Evolutionary conservation across 371 early-diverging fungal species (phyloP).

Genomic region (Umbelopsis sp.): DNA sequence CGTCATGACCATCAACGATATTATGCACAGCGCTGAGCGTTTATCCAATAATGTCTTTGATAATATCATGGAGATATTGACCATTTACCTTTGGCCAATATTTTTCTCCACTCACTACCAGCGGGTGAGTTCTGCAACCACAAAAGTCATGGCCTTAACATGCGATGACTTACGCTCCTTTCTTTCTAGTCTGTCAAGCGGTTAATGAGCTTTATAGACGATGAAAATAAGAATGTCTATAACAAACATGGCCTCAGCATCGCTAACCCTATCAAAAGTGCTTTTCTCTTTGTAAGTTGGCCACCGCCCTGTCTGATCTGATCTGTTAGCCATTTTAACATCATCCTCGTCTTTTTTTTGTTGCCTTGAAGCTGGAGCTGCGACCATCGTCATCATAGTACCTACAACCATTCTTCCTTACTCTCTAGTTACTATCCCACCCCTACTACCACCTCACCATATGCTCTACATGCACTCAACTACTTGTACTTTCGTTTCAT

Average conservation of each 20-base stretch:
- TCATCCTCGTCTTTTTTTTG: no score
- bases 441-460: neutral
- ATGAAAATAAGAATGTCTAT: constrained; percentile 44
- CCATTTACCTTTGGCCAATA: constrained; percentile 51
- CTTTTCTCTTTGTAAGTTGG: constrained; percentile 53
- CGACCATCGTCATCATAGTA: no score
- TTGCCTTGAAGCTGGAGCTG: neutral
- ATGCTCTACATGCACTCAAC: neutral
- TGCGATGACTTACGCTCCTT: no score
- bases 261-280: constrained; percentile 48
- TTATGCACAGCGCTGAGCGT: constrained; percentile 46
- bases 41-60: constrained; percentile 45
- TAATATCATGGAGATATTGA: constrained; percentile 50
- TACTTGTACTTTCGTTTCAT: no score
- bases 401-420: no score
- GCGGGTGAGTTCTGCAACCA: constrained; percentile 31
- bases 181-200: constrained; percentile 36
- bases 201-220: constrained; percentile 42
- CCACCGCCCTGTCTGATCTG: neutral
- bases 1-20: constrained; percentile 43
- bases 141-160: no score
- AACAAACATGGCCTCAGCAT: constrained; percentile 40
- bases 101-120: constrained; percentile 50
- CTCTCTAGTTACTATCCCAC: no score
- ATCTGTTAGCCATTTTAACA: neutral